Conservation (phyloP, 2,329 filamentous ascomycete species). For the Fusarium torulosum region DNA sequence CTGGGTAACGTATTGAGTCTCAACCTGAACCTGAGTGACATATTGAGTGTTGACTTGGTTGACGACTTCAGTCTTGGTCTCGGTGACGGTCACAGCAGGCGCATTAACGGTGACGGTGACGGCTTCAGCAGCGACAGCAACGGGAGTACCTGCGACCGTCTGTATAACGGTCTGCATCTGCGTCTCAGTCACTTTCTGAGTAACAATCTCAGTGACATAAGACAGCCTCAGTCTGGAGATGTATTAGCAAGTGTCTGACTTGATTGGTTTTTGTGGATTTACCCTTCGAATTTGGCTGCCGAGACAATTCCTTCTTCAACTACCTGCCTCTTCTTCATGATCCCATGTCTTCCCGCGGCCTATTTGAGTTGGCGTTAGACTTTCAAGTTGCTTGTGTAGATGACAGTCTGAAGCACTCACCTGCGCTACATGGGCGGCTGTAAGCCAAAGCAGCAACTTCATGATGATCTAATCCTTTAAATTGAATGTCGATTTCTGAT, state of each 20-base stretch:
- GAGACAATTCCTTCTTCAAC: constrained; percentile 16
- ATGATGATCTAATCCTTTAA: constrained; percentile 17
- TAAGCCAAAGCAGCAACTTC: constrained; percentile 37
- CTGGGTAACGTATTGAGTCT: constrained; percentile 26
- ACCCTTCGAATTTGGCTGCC: constrained; percentile 46
- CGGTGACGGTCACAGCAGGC: constrained; percentile 27
- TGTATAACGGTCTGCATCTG: constrained; percentile 31
- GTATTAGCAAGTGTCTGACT: constrained; percentile 7
- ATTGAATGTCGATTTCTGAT: constrained; percentile 7
- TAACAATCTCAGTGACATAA: constrained; percentile 45
- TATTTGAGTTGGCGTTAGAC: constrained; percentile 14
- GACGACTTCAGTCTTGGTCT: constrained; percentile 24
- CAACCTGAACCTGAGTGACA: constrained; percentile 26
- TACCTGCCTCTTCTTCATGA: constrained; percentile 37
- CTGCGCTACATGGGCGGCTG: constrained; percentile 39
- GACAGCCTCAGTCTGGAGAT: constrained; percentile 41
- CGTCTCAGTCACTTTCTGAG: constrained; percentile 38
- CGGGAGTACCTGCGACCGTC: constrained; percentile 15
- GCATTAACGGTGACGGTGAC: constrained; percentile 41
- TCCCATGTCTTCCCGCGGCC: constrained; percentile 39
- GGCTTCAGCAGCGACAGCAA: constrained; percentile 13
- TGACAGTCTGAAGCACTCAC: constrained; percentile 16
- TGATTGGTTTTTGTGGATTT: background rate
- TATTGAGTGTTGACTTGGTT: constrained; percentile 36
- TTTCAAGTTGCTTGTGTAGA: background rate